These are phyloP conservation scores for Pichia cabralensis DNA, from an alignment of 805 yeast genomes.

Conservation along the genomic window DNA sequence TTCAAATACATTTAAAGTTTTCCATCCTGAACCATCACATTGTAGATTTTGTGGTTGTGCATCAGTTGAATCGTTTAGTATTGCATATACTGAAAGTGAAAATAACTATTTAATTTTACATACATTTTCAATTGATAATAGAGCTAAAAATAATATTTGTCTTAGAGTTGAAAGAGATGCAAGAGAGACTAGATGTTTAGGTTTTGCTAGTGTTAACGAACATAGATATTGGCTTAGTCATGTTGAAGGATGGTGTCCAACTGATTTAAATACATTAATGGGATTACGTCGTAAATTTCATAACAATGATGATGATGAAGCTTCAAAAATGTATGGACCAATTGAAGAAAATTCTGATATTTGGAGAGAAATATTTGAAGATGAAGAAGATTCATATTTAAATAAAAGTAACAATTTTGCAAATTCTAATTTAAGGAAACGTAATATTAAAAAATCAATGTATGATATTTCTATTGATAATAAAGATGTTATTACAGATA, in stretches of 20 bases:
- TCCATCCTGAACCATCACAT: slow-evolving; percentile 80
- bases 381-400: no score
- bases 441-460: no score
- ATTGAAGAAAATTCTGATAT: neutral
- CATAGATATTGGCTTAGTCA: slow-evolving; percentile 54
- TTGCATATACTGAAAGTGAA: slow-evolving; percentile 58
- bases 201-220: slow-evolving; percentile 68
- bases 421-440: no score
- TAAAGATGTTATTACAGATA: no score
- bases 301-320: slow-evolving; percentile 21
- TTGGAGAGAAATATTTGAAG: no score
- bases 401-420: no score
- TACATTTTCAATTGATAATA: slow-evolving; percentile 60
- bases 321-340: no score
- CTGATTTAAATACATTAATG: slow-evolving; percentile 67
- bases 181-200: slow-evolving; percentile 81
- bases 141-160: slow-evolving; percentile 73
- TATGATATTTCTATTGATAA: no score
- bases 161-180: slow-evolving; percentile 88
- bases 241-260: slow-evolving; percentile 71
- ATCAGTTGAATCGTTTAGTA: slow-evolving; percentile 60
- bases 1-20: slow-evolving; percentile 50
- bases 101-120: slow-evolving; percentile 55
- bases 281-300: slow-evolving; percentile 46
- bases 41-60: slow-evolving; percentile 90